Evolutionary conservation across 129 eudicot species (phyloP).

Genomic region (Artemisia annua): DNA sequence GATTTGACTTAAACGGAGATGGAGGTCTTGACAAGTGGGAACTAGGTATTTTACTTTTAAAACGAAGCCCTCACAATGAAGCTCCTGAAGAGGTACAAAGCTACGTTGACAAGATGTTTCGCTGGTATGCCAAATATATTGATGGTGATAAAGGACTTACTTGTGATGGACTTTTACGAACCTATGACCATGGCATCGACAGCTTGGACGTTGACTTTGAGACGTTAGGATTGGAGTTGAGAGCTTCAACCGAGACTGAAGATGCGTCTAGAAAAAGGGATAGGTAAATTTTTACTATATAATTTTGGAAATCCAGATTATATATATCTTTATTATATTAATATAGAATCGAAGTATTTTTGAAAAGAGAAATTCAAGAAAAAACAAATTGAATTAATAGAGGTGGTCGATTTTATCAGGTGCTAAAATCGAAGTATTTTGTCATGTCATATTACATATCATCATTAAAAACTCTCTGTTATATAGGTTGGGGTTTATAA

Average conservation of each 20-base stretch:
- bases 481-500: too few relatives aligned
- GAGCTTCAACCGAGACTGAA: not conserved
- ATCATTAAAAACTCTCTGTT: too few relatives aligned
- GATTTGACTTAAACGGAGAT: not conserved
- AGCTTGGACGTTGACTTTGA: not conserved
- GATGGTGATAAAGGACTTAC: constrained; percentile 8
- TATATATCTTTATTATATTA: too few relatives aligned
- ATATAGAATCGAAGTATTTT: too few relatives aligned
- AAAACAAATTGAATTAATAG: too few relatives aligned
- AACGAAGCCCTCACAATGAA: not conserved
- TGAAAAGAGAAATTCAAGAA: too few relatives aligned
- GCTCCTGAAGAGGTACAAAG: not conserved
- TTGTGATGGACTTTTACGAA: not conserved
- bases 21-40: not conserved
- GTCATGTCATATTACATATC: too few relatives aligned
- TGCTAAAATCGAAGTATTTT: too few relatives aligned
- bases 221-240: not conserved
- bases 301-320: too few relatives aligned
- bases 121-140: not conserved
- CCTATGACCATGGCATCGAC: not conserved
- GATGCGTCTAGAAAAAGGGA: not conserved
- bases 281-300: not conserved
- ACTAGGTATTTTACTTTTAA: not conserved
- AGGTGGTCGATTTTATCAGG: too few relatives aligned
- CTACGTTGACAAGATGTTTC: not conserved